Base-by-base conservation (phyloP, 805 yeast genomes). In the Kluyveromyces wickerhamii region DNA sequence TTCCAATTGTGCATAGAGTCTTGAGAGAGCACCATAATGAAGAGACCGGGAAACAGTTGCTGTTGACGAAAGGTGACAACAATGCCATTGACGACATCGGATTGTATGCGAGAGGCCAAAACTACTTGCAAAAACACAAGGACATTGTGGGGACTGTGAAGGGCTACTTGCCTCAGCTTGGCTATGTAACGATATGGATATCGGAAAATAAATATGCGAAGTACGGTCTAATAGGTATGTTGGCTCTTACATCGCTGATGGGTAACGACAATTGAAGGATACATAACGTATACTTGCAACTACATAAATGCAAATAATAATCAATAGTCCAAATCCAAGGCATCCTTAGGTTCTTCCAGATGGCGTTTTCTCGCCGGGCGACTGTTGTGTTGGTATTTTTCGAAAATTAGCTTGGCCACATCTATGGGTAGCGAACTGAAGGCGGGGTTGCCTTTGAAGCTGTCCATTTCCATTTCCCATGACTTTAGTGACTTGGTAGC, bases 1-100 rank as follows among this genome's bases (percentile, higher is more conserved):
- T 92, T 27, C 98, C 98, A n/a, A 92, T 92, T 54, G 98, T 92
- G 21, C 98, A 92, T 56, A 73, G 98, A 48, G 95, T 92, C 0
- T 58, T 92, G 52, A 72, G 96, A 50, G 89, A 85, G 47, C 97
- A 92, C 53, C 62, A 62, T 11, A 45, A 37, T 9, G 54, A 49
- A 32, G 47, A 42, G 6, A 42, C 42, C 7, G 45, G 50, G 17
- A 62, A 76, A 52, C 96, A 88, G 59, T 65, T 79, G 32, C 59
- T 92, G 32, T 69, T 92, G 40, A 92, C 98, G 1, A 92, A 92
- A 59, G 98, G 98, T 58, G 98, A 92, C 59, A 92, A 92, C 57
- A 92, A 92, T 55, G 84, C 88, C 3, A 78, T 82, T 34, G 94
- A 92, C 59, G 98, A 92, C 59, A 68, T 92, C 45, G 79, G 85